phyloP scores from a whole-genome alignment of 2,329 filamentous ascomycete species.

The Fusarium xylarioides region DNA sequence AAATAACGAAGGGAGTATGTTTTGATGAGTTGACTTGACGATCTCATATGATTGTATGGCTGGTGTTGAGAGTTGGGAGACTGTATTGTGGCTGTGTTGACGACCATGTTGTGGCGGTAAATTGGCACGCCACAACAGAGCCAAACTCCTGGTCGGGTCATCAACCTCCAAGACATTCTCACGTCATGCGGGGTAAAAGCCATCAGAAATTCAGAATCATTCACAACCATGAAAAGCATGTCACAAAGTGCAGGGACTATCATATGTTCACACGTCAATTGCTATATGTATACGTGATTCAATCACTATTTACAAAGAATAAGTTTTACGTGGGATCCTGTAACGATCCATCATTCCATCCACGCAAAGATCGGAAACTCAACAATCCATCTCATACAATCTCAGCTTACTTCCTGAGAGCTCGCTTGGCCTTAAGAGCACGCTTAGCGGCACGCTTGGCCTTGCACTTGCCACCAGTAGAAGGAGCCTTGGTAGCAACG shows the following conservation, averaged over 20 bases:
- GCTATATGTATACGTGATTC: conserved; percentile 7
- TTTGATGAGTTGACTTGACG: background rate
- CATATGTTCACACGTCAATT: background rate
- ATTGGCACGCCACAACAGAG: background rate
- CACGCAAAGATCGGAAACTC: conserved; percentile 12
- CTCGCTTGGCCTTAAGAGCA: conserved; percentile 10
- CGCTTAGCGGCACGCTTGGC: conserved; percentile 18
- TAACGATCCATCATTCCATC: conserved; percentile 23
- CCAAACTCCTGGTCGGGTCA: fast-evolving
- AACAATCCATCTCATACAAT: background rate
- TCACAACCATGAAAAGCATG: background rate
- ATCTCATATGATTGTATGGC: too few species aligned
- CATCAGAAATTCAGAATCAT: background rate
- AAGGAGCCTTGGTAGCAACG: conserved; percentile 28
- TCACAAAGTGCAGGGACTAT: background rate
- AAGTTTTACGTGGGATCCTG: conserved; percentile 19
- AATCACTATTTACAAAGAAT: conserved; percentile 42
- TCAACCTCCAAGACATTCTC: background rate
- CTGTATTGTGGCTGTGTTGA: background rate
- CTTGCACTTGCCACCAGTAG: conserved; percentile 22
- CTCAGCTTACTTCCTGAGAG: conserved; percentile 4
- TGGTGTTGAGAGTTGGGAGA: background rate
- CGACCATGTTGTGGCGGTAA: background rate
- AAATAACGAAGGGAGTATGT: fast-evolving
- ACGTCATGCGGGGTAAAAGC: background rate